Conservation (phyloP, 2,329 filamentous ascomycete species). For the Emericellopsis cladophorae region DNA sequence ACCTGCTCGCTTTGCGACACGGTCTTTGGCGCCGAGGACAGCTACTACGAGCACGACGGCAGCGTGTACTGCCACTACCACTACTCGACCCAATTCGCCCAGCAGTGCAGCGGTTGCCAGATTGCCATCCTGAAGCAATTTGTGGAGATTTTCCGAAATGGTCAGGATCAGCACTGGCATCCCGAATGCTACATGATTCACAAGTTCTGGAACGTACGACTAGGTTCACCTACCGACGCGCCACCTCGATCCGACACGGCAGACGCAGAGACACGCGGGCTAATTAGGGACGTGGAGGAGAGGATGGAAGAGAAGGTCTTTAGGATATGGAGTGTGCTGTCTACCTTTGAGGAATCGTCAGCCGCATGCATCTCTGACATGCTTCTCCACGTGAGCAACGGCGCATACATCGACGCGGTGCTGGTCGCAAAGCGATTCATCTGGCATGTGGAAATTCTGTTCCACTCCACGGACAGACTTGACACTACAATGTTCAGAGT, state of each 20-base stretch:
- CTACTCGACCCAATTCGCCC: constrained; percentile 94
- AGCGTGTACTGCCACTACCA: constrained; percentile 98
- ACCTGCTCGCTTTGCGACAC: constrained; percentile 95
- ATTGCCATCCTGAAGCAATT: constrained; percentile 98
- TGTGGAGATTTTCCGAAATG: constrained; percentile 96
- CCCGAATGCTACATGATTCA: constrained; percentile 99
- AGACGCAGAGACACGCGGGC: constrained; percentile 17
- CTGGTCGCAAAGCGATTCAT: constrained; percentile 95
- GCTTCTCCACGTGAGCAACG: constrained; percentile 96
- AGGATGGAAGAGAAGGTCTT: constrained; percentile 96
- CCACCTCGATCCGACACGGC: neutral
- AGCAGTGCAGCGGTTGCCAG: constrained; percentile 91
- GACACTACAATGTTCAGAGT: constrained; percentile 58
- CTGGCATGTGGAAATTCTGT: constrained; percentile 86
- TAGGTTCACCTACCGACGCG: constrained; percentile 49
- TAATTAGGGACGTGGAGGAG: constrained; percentile 77
- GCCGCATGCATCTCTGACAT: constrained; percentile 98
- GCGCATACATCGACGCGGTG: constrained; percentile 88
- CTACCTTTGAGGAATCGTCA: constrained; percentile 93
- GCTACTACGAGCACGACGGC: constrained; percentile 96
- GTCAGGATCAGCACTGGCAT: constrained; percentile 98
- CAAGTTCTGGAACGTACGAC: constrained; percentile 97
- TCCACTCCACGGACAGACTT: constrained; percentile 75
- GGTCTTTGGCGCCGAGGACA: constrained; percentile 96
- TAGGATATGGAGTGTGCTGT: constrained; percentile 94